Base-by-base conservation (phyloP, 2,329 filamentous ascomycete genomes). In the Paracorniculantispora psalliotae region DNA sequence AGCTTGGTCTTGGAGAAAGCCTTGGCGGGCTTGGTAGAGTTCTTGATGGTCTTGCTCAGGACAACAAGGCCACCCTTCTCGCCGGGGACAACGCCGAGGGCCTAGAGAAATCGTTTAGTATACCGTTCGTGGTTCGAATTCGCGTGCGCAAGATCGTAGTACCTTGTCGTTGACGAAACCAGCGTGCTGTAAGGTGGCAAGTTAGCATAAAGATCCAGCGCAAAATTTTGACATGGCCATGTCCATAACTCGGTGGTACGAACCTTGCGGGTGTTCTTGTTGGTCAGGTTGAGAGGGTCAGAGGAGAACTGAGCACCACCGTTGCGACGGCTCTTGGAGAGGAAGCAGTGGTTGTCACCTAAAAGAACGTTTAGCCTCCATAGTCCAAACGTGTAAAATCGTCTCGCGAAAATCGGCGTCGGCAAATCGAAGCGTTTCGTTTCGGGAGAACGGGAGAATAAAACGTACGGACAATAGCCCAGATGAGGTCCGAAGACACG, bases 91-190 rank as follows among this genome's bases (percentile, higher is more conserved):
- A 99, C 80, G 74, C 92, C 91, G 72, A 97, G 80, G 69, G 94
- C 92, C 91, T 93, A 54, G 23, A 35, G 17, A 57, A 19, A 57
- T 58, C 41, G 30, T 58, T 63, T 67, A 54, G 63, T 50, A 67
- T 65, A 47, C 21, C 48, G 30, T 52, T 57, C 28, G 47, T 23
- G 44, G 17, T 37, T 52, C 49, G 25, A 21, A 10, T 5, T 47
- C 47, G 21, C 37, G 12, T 37, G 21, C 17, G 37, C 39, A 37
- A 26, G 4, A 25, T 61, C 25, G 53, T 62, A 63, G 67, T 89
- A 94, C 91, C 90, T 96, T 94, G 76, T 88, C 85, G 83, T 96
- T 96, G 78, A 91, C 86, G 79, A 92, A 96, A 73, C 94, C 94
- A 71, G 90, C 90, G 79, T 96, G 85, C 91, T 96, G 73, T 63